Conservation (phyloP, 805 yeast species). For the Priceomyces fermenticarens region DNA sequence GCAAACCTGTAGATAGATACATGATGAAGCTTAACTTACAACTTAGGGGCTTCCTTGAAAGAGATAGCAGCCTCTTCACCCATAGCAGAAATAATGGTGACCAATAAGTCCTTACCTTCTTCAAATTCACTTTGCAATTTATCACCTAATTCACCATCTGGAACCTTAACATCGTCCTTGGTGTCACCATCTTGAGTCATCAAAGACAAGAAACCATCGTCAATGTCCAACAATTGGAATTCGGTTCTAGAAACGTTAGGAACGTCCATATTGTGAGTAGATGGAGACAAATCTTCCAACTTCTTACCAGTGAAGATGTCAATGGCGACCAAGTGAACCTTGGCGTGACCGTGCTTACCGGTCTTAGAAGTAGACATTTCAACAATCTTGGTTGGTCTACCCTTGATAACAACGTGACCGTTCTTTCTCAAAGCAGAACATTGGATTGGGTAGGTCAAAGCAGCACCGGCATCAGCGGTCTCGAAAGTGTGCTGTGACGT, state of each 20-base stretch:
- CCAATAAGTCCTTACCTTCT: conserved; percentile 96
- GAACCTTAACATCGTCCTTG: conserved; percentile 98
- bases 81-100: conserved; percentile 97
- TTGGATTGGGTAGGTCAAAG: conserved; percentile 97
- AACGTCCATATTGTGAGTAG: conserved; percentile 99
- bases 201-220: conserved; percentile 95
- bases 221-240: conserved; percentile 96
- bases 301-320: conserved; percentile 99
- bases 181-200: conserved; percentile 98
- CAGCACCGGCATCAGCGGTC: conserved; percentile 98
- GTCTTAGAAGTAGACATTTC: conserved; percentile 99
- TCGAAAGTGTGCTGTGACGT: conserved; percentile 80
- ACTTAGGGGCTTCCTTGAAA: conserved; percentile 96
- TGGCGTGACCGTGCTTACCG: conserved; percentile 99
- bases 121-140: conserved; percentile 89
- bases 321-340: conserved; percentile 98
- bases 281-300: conserved; percentile 99
- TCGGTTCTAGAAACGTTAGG: conserved; percentile 96
- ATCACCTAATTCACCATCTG: conserved; percentile 98
- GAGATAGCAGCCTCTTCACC: conserved; percentile 99
- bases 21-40: conserved; percentile 15
- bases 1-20: conserved; percentile 1
- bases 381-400: conserved; percentile 99
- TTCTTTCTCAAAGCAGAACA: conserved; percentile 99
- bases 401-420: conserved; percentile 98